Conservation (phyloP, 768 basidiomycete genomes). For the Leccinum boreale region DNA sequence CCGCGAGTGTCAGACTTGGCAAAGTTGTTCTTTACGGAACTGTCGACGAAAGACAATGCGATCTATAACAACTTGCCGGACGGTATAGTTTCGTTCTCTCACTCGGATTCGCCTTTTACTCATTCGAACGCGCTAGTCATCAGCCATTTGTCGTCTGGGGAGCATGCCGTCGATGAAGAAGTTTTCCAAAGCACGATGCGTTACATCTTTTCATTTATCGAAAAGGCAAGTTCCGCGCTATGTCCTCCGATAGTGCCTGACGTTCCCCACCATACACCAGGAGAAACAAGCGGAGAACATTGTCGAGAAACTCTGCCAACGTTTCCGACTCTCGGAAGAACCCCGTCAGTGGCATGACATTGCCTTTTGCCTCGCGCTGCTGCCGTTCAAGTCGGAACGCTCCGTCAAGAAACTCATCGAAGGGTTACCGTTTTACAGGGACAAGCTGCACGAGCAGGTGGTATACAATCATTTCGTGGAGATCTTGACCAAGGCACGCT, state of each 20-base stretch:
- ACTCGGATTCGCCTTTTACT: background rate
- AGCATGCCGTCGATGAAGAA: constrained; percentile 89
- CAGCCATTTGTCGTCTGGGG: constrained; percentile 88
- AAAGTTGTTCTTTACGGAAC: constrained; percentile 95
- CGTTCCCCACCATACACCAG: constrained; percentile 37
- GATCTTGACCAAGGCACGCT: constrained; percentile 88
- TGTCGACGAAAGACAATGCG: constrained; percentile 97
- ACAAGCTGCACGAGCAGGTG: constrained; percentile 86
- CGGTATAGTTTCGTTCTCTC: constrained; percentile 43
- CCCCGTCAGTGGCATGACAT: constrained; percentile 97
- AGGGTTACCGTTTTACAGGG: constrained; percentile 87
- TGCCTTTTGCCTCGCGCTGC: constrained; percentile 88
- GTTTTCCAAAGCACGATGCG: constrained; percentile 89
- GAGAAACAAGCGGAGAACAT: constrained; percentile 98
- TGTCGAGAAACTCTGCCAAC: constrained; percentile 95
- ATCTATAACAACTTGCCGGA: constrained; percentile 99
- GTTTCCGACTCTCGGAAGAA: constrained; percentile 86
- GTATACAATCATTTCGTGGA: constrained; percentile 85
- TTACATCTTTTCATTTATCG: constrained; percentile 95
- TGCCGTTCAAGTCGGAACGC: constrained; percentile 96
- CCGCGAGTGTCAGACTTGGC: constrained; percentile 86
- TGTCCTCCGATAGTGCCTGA: background rate
- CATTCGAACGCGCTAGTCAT: constrained; percentile 57
- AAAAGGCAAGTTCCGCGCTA: constrained; percentile 60
- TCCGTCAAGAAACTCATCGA: constrained; percentile 97